Evolutionary conservation across 306 rosid genomes (phyloP), one percentile per base, ranked within the genome.

Genomic region (Astragalus membranaceus): DNA sequence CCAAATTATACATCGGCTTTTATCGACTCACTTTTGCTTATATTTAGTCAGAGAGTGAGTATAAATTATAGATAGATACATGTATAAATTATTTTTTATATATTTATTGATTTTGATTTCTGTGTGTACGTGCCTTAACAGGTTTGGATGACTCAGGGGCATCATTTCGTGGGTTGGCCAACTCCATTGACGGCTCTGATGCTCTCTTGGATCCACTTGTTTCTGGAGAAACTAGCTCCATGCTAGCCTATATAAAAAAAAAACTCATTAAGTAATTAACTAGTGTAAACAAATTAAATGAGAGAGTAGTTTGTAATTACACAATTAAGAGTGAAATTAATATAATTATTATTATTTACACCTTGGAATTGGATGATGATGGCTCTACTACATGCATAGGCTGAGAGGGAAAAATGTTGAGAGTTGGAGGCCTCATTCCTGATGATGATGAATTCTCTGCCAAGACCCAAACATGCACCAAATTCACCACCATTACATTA

Each of bases 391-490:
- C 85, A 50, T 89, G 92, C 99, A 95, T 95, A 68, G 99, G 99
- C 78, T 86, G 89, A 17, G 99, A 95, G 14, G 99, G 99, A 76
- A 95, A 95, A 73, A 95, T 95, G 81, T 95, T 95, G 81, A 95
- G 83, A 74, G 97, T 95, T 3, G 97, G 89, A 69, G 93, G 99
- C 82, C 95, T 89, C 93, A 88, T 89, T 65, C 92, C 89, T 8
- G 86, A 79, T 61, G 77, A 73, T 49, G 77, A 78, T 39, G 58
- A 78, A 63, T 75, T 79, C 65, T 83, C 96, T 84, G 89, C 58
- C 26, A 56, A 46, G 17, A 61, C 3, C 6, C 53, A 79, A 26
- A 55, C 77, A 83, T 67, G 54, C 65, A 70, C 60, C 14, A 71
- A 82, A 72, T 61, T 69, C 55, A 74, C 13, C 47, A 68, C 1